Conservation (phyloP, 495 filamentous ascomycete genomes). For the Thozetella sp. region DNA sequence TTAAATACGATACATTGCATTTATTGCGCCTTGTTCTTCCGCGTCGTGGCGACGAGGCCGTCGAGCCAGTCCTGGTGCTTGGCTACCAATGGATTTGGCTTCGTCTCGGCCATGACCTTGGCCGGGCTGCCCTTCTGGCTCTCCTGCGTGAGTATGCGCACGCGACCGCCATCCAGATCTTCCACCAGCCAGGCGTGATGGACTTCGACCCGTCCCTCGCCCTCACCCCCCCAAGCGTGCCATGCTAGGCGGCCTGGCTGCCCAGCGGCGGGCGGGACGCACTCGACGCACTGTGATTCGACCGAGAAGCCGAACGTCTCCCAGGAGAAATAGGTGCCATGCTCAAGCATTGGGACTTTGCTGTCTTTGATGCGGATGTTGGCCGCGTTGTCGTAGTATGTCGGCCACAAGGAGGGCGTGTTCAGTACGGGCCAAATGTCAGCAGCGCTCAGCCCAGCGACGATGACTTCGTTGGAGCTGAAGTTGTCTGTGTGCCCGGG, state of each 20-base stretch:
- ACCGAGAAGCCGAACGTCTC: slow-evolving; percentile 9
- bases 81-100: slow-evolving; percentile 8
- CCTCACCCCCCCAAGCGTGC: slow-evolving; percentile 1
- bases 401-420: slow-evolving; percentile 7
- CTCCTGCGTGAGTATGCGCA: slow-evolving; percentile 11
- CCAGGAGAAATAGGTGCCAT: slow-evolving; percentile 1
- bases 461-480: slow-evolving; percentile 7
- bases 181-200: slow-evolving; percentile 13
- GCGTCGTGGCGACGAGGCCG: slow-evolving; percentile 2
- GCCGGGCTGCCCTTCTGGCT: slow-evolving; percentile 6
- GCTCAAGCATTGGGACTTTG: not conserved
- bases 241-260: slow-evolving; percentile 6
- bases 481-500: slow-evolving; percentile 11
- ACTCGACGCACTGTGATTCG: slow-evolving; percentile 5
- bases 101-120: slow-evolving; percentile 2
- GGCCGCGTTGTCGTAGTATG: slow-evolving; percentile 8
- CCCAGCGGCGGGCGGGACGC: not conserved
- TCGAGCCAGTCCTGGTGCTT: slow-evolving; percentile 12
- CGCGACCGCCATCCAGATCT: slow-evolving; percentile 6
- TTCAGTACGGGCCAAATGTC: slow-evolving; percentile 4
- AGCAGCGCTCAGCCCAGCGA: slow-evolving; percentile 4
- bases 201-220: not conserved
- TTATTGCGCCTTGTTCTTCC: not conserved
- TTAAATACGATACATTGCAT: too few relatives aligned
- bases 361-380: slow-evolving; percentile 1